Evolutionary conservation across 208 protist genomes (phyloP).

Genomic region (Leishmania tropica): DNA sequence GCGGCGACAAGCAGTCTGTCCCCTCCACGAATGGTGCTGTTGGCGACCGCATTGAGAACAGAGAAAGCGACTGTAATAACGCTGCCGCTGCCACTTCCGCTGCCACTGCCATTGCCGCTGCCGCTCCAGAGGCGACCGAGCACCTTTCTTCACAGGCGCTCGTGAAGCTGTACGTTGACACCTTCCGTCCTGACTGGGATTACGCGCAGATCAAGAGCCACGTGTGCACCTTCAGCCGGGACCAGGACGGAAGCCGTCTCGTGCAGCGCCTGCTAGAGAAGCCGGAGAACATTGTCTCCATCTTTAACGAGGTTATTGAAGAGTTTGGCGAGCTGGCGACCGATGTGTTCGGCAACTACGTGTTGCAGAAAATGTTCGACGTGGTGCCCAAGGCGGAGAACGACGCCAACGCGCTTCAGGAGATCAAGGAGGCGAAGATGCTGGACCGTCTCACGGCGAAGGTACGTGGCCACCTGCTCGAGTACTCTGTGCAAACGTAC

Average conservation of each 20-base stretch:
- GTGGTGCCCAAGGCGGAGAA: constrained; percentile 59
- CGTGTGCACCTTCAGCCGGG: constrained; percentile 90
- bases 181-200: constrained; percentile 42
- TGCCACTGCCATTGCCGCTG: background rate
- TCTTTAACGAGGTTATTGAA: constrained; percentile 90
- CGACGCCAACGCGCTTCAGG: constrained; percentile 3
- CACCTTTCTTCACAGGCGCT: constrained; percentile 16
- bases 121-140: constrained; percentile 1
- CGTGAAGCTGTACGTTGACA: constrained; percentile 52
- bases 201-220: constrained; percentile 76
- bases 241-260: constrained; percentile 97
- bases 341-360: constrained; percentile 99
- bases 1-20: constrained; percentile 7
- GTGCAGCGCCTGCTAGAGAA: constrained; percentile 96
- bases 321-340: constrained; percentile 86
- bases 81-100: background rate
- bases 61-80: background rate
- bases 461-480: constrained; percentile 86
- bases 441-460: constrained; percentile 48
- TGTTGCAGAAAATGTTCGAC: constrained; percentile 98
- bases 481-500: constrained; percentile 93
- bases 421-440: constrained; percentile 27
- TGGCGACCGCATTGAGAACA: constrained; percentile 12
- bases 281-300: constrained; percentile 77
- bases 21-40: constrained; percentile 17